These are phyloP conservation scores for Hanseniaspora clermontiae DNA, from an alignment of 805 yeast species.

Conservation along the genomic window DNA sequence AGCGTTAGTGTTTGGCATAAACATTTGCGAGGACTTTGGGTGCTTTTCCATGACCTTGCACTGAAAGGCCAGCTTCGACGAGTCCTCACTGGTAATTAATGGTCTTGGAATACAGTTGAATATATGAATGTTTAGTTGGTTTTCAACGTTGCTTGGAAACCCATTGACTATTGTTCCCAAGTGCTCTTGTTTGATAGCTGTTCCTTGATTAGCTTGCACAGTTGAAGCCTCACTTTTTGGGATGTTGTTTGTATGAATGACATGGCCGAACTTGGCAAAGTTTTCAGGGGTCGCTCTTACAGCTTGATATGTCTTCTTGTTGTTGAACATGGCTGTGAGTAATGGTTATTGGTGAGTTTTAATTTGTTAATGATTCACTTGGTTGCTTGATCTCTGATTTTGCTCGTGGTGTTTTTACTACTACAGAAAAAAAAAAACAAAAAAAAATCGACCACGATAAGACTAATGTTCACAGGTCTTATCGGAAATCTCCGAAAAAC, in stretches of 20 bases:
- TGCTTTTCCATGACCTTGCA: constrained; percentile 73
- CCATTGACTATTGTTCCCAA: background rate
- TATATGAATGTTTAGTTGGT: constrained; percentile 9
- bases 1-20: constrained; percentile 72
- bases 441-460: no score
- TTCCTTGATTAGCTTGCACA: constrained; percentile 13
- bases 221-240: background rate
- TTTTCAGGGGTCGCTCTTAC: constrained; percentile 8
- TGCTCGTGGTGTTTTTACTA: no score
- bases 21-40: constrained; percentile 79
- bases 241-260: constrained; percentile 3
- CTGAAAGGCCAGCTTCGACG: constrained; percentile 31
- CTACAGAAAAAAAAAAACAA: no score
- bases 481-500: constrained; percentile 1
- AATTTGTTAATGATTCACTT: no score
- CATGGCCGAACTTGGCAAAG: constrained; percentile 5
- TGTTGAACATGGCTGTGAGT: background rate
- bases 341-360: no score
- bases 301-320: background rate
- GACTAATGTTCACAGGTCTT: background rate
- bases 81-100: background rate
- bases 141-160: background rate
- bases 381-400: no score
- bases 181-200: constrained; percentile 12
- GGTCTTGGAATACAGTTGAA: constrained; percentile 8